Evolutionary conservation across 1,284 basidiomycete species (phyloP).

Genomic region (Ganoderma leucocontextum): DNA sequence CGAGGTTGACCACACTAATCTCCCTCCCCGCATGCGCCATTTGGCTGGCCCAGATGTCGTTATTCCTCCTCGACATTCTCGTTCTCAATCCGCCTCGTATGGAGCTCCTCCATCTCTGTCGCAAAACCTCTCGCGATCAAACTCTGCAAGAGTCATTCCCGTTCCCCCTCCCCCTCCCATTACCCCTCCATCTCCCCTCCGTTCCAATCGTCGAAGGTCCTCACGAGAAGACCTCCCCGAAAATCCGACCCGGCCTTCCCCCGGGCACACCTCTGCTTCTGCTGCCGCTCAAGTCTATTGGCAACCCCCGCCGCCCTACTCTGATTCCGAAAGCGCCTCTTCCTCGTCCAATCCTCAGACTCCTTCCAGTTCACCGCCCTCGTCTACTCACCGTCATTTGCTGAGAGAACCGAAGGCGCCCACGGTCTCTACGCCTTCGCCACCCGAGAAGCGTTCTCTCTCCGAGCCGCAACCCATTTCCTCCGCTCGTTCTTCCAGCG

Average conservation of each 20-base stretch:
- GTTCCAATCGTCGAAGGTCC: slow-evolving; percentile 17
- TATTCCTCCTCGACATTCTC: slow-evolving; percentile 22
- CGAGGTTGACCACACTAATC: slow-evolving; percentile 28
- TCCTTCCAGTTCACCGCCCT: slow-evolving; percentile 28
- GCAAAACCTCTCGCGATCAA: slow-evolving; percentile 24
- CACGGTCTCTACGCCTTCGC: neutral
- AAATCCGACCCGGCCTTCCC: slow-evolving; percentile 8
- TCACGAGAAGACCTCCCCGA: slow-evolving; percentile 22
- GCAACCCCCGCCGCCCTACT: slow-evolving; percentile 32
- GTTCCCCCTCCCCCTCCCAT: slow-evolving; percentile 25
- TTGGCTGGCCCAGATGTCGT: slow-evolving; percentile 18
- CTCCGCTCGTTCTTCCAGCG: slow-evolving; percentile 7
- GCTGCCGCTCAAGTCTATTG: slow-evolving; percentile 23
- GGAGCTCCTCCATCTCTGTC: slow-evolving; percentile 18
- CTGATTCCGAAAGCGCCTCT: slow-evolving; percentile 32
- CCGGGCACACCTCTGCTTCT: slow-evolving; percentile 23
- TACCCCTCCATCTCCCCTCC: slow-evolving; percentile 18
- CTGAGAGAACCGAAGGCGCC: slow-evolving; percentile 17
- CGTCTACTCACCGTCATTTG: slow-evolving; percentile 21
- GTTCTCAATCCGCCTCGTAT: slow-evolving; percentile 30
- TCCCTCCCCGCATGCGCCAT: slow-evolving; percentile 30
- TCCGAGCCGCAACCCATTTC: neutral
- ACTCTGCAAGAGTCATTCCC: slow-evolving; percentile 26
- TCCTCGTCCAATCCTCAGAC: slow-evolving; percentile 32
- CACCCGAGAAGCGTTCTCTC: slow-evolving; percentile 13